phyloP scores from a whole-genome alignment of 78 protist genomes.

The Isochrysis galbana region DNA sequence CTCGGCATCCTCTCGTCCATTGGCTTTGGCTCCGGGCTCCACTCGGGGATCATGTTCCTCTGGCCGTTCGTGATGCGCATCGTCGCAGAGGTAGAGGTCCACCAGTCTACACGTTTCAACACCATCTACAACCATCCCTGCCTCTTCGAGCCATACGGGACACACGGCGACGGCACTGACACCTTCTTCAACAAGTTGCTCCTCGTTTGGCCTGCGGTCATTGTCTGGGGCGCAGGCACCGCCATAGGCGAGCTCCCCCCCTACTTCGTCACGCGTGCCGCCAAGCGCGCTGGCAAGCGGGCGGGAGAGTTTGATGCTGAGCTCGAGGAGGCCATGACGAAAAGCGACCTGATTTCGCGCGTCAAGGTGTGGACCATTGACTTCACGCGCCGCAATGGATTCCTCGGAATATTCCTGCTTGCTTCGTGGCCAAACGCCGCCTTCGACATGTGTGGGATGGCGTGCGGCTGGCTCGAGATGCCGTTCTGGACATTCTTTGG shows the following conservation, averaged over 20 bases:
- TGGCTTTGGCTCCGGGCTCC: conserved; percentile 69
- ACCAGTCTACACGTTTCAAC: neutral
- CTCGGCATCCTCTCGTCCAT: conserved; percentile 61
- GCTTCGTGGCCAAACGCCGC: conserved; percentile 82
- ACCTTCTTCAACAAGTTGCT: neutral
- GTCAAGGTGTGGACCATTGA: conserved; percentile 41
- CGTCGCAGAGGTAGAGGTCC: neutral
- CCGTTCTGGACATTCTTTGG: conserved; percentile 85
- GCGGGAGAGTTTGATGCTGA: neutral
- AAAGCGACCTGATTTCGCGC: conserved; percentile 2
- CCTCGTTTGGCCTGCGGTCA: neutral
- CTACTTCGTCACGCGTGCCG: neutral
- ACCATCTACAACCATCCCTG: conserved; percentile 10
- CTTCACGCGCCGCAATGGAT: conserved; percentile 49
- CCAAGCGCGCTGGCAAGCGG: neutral
- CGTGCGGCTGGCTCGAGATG: conserved; percentile 74
- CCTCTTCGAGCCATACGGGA: neutral
- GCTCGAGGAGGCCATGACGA: conserved; percentile 48
- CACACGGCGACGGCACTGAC: neutral
- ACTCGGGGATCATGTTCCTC: conserved; percentile 25
- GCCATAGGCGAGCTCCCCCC: conserved; percentile 53
- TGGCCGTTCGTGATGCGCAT: neutral
- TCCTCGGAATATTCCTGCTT: conserved; percentile 74
- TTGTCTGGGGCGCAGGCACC: conserved; percentile 84
- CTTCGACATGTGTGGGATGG: conserved; percentile 80